phyloP scores from a whole-genome alignment of 306 rosid species.

The Gynostemma pentaphyllum region DNA sequence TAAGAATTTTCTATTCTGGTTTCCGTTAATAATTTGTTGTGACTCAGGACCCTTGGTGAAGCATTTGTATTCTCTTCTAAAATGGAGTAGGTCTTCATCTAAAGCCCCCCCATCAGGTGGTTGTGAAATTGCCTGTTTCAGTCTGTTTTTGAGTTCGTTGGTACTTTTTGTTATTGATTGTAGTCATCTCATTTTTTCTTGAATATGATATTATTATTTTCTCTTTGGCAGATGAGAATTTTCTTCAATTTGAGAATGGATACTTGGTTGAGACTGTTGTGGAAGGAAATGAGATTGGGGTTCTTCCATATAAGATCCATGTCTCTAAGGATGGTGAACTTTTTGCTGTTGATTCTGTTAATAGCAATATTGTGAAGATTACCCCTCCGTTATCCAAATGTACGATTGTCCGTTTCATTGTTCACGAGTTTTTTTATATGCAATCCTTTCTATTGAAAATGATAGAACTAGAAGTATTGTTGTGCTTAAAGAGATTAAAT shows the following conservation, averaged over 20 bases:
- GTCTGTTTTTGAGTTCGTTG: too few species aligned
- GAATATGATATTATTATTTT: slow-evolving; percentile 1
- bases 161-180: background rate
- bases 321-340: slow-evolving; percentile 85
- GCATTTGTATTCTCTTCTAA: slow-evolving; percentile 60
- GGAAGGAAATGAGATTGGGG: slow-evolving; percentile 81
- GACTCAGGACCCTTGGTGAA: slow-evolving; percentile 70
- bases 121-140: slow-evolving; percentile 4
- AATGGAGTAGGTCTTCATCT: slow-evolving; percentile 77
- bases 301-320: slow-evolving; percentile 63
- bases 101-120: slow-evolving; percentile 63
- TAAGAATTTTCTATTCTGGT: background rate
- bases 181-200: slow-evolving; percentile 2
- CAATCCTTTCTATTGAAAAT: background rate
- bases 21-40: slow-evolving; percentile 6
- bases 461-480: background rate
- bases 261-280: slow-evolving; percentile 88
- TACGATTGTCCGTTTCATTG: slow-evolving; percentile 16
- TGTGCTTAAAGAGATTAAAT: background rate
- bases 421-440: background rate
- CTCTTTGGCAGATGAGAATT: slow-evolving; percentile 60
- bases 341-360: slow-evolving; percentile 70
- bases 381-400: slow-evolving; percentile 87
- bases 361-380: slow-evolving; percentile 79
- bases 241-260: slow-evolving; percentile 87